Evolutionary conservation across 305 asterid species (phyloP), one percentile per base, ranked within the genome.

Genomic region (Solanum chacoense): DNA sequence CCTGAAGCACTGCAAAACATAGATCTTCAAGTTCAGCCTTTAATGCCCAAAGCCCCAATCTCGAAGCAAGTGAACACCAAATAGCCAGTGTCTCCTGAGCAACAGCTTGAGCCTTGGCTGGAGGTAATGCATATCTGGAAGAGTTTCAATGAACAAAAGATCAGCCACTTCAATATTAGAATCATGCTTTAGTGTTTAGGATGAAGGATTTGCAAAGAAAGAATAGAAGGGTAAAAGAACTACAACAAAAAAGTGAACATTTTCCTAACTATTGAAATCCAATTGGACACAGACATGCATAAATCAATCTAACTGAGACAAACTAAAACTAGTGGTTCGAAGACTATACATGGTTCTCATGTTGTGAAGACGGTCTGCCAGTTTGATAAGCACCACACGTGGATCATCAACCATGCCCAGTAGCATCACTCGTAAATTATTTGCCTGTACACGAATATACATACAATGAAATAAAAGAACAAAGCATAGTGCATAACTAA

Each of bases 361-460:
- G 91, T 97, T 97, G 90, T 97, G 99, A 92, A 97, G 99, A 89
- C 99, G 98, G 87, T 97, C 99, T 59, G 99, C 99, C 90, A 97
- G 99, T 97, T 97, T 97, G 93, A 96, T 93, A 92, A 97, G 99
- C 93, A 97, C 98, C 42, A 95, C 98, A 74, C 99, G 98, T 85
- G 99, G 99, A 95, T 97, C 99, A 90, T 97, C 96, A 81, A 97
- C 96, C 99, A 97, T 97, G 92, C 99, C 99, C 92, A 97, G 93
- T 90, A 97, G 93, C 99, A 97, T 97, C 91, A 94, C 98, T 89
- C 99, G 97, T 91, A 97, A 91, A 91, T 92, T 96, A 92, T 97
- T 95, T 92, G 99, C 99, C 99, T 97, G 89, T 74, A 89, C 88
- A 87, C 26, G 91, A 42, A 85, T 59, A 67, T 42, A 74, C 71